These are phyloP conservation scores for Truncatella angustata DNA, from an alignment of 2,329 filamentous ascomycete genomes.

Conservation along the genomic window DNA sequence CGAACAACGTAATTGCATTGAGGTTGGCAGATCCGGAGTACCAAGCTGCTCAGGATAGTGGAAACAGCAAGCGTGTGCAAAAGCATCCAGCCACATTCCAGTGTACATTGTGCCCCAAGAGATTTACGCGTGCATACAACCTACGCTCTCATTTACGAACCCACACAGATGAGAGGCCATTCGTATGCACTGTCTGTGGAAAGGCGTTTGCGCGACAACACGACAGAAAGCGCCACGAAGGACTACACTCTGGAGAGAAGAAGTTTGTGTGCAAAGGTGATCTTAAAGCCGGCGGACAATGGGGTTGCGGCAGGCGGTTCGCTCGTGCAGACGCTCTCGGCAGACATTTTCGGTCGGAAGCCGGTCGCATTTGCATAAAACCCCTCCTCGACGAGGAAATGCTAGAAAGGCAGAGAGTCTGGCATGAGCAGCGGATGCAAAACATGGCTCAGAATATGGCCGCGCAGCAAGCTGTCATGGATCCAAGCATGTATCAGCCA, in stretches of 20 bases:
- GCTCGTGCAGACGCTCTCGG: conserved; percentile 93
- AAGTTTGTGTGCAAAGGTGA: conserved; percentile 96
- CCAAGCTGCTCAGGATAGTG: conserved; percentile 61
- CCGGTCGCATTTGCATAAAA: conserved; percentile 93
- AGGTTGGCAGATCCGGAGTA: conserved; percentile 87
- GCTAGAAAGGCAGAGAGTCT: conserved; percentile 71
- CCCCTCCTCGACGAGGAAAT: conserved; percentile 96
- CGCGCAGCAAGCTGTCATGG: conserved; percentile 40
- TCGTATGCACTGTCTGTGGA: conserved; percentile 93
- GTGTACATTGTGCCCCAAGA: conserved; percentile 88
- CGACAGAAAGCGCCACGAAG: conserved; percentile 95
- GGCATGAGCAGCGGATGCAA: conserved; percentile 71
- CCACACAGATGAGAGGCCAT: conserved; percentile 94
- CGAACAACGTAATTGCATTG: conserved; percentile 72
- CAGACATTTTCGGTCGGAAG: conserved; percentile 92
- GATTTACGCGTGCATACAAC: conserved; percentile 96
- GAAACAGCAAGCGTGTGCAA: conserved; percentile 77
- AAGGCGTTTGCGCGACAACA: conserved; percentile 98
- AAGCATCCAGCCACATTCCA: conserved; percentile 98
- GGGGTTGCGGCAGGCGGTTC: conserved; percentile 92
- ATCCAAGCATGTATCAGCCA: conserved; percentile 55
- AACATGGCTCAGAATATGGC: conserved; percentile 56
- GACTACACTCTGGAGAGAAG: conserved; percentile 94
- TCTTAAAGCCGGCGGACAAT: conserved; percentile 76
- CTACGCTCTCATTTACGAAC: conserved; percentile 91